phyloP scores from a whole-genome alignment of 805 yeast species.

The Saccharomyces eubayanus region DNA sequence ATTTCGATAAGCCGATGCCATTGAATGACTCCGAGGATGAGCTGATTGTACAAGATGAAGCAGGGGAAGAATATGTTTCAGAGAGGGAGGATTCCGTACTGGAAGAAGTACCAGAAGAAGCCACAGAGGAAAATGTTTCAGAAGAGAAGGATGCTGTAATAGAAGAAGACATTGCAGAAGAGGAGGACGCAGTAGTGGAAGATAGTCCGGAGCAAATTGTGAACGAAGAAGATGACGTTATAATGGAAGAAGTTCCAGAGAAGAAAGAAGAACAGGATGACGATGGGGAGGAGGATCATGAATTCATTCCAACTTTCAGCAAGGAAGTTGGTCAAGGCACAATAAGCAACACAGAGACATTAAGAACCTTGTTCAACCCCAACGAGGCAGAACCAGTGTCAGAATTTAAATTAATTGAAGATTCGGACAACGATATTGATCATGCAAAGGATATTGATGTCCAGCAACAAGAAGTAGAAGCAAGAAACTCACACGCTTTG shows the following conservation, averaged over 20 bases:
- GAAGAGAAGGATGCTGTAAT: neutral
- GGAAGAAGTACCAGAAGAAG: constrained; percentile 6
- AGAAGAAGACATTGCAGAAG: neutral
- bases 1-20: constrained; percentile 46
- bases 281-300: constrained; percentile 33
- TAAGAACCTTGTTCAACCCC: constrained; percentile 53
- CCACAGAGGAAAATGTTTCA: neutral
- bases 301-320: constrained; percentile 46
- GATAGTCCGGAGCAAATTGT: neutral
- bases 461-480: constrained; percentile 1
- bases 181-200: neutral
- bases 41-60: constrained; percentile 37
- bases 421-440: constrained; percentile 43
- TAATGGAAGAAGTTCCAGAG: constrained; percentile 2
- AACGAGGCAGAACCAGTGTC: constrained; percentile 25
- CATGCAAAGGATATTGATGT: constrained; percentile 2
- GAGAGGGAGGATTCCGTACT: constrained; percentile 7
- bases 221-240: neutral
- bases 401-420: constrained; percentile 38
- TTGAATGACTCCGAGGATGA: constrained; percentile 35
- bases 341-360: constrained; percentile 46
- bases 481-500: constrained; percentile 9
- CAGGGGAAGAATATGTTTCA: constrained; percentile 21
- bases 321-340: constrained; percentile 19
- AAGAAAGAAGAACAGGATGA: constrained; percentile 23